Evolutionary conservation across 2,329 filamentous ascomycete genomes (phyloP), one percentile per base, ranked within the genome.

Genomic region (Furcasterigmium furcatum): DNA sequence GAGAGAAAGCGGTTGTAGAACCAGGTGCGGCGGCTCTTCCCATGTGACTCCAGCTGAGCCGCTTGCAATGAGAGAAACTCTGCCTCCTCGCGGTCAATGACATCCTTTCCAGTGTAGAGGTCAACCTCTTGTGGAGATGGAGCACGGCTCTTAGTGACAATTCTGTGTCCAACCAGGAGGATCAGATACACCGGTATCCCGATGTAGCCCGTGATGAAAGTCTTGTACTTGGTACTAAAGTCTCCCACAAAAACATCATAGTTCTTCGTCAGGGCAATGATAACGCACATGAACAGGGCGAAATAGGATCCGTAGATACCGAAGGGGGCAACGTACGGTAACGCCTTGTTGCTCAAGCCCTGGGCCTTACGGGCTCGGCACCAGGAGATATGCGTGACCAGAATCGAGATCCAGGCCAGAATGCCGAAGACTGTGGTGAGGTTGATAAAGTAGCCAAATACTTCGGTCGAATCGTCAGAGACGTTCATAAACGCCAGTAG

Each of bases 261-360:
- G 73, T 90, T 91, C 77, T 94, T 95, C 59, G 88, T 92, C 43
- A 95, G 60, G 2, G 85, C 79, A 50, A 94, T 87, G 27, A 94
- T 60, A 57, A 77, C 74, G 67, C 86, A 90, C 67, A 90, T 84
- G 58, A 73, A 70, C 3, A 94, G 73, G 0, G 85, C 85, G 48
- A 72, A 70, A 59, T 82, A 82, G 0, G 84, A 89, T 10, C 88
- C 89, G 49, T 63, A 77, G 30, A 82, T 67, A n/a, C 88, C 87
- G 14, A 91, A 74, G 0, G 88, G 88, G 0, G 88, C 85, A 14
- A 74, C 74, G 61, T 85, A 91, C 1, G 81, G 77, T 48, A 87
- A 68, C 35, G 68, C 64, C 12, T 68, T 65, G 58, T 83, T 62
- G 10, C 74, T 64, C 13, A 88, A 68, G 44, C 72, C 68, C 56